Evolutionary conservation across 176 grass and related monocot genomes (phyloP), one percentile per base, ranked within the genome.

Genomic region (Urochloa ruziziensis): DNA sequence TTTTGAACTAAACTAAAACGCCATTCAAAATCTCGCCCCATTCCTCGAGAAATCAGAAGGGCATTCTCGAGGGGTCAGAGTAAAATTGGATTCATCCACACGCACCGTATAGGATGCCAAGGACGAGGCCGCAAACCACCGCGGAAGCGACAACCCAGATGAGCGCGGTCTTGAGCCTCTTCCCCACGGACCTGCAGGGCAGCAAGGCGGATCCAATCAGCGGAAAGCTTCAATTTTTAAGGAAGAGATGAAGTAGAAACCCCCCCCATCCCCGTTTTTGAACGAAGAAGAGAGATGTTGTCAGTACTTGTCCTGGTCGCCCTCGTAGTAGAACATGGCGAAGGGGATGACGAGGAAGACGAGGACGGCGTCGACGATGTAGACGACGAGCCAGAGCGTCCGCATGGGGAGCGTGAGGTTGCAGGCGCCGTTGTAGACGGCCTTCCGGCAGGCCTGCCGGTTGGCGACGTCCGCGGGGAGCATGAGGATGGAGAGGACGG

Each of bases 321-420:
- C 97, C 79, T 99, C 97, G 85, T 99, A 99, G 77, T 92, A 99
- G 85, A 99, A 99, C 91, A 99, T 96, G 46, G 97, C 97, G 68
- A 99, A 99, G 0, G 97, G 97, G 1, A 99, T 99, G 79, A 96
- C 83, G 72, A 99, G 89, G 87, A 99, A 99, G 73, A 99, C 97
- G 84, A 99, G 93, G 7, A 94, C 83, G 44, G 97, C 97, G 52
- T 99, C 97, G 72, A 66, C 58, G 63, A 99, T 94, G 89, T 99
- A 99, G 1, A 96, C 85, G 53, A 83, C 82, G 34, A 99, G 78
- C 97, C 93, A 99, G 51, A 99, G 97, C n/a, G 85, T 89, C 70
- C 90, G 81, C 97, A 99, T 96, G 24, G 97, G 97, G 23, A 99
- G 91, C 30, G 97, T 99, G 83, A 99, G 93, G 58, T 15, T 39